Conservation (phyloP, 1,139 yeast genomes). For the Suzukiozyma palmioleophila region DNA sequence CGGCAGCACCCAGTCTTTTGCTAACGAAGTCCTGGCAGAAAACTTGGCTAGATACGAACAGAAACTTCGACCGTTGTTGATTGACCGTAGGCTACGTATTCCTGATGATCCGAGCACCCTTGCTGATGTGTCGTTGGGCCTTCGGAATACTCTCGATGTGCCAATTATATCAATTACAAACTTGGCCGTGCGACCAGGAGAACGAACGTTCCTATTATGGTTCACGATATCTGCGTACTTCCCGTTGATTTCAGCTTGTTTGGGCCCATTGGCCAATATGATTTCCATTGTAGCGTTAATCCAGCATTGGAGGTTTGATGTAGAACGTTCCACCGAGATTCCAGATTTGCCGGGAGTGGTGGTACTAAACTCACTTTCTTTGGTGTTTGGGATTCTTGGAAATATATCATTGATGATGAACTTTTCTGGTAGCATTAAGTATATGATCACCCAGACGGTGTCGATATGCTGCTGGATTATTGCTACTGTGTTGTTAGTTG, state of each 20-base stretch:
- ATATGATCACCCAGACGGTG: constrained; percentile 53
- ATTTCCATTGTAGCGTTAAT: constrained; percentile 68
- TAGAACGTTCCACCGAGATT: constrained; percentile 17
- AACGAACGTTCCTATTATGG: constrained; percentile 49
- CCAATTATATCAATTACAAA: constrained; percentile 29
- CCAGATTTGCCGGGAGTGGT: constrained; percentile 39
- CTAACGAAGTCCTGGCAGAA: background rate
- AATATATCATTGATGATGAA: constrained; percentile 64
- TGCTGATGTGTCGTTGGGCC: constrained; percentile 14
- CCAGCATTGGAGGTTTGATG: constrained; percentile 56
- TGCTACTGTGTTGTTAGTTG: constrained; percentile 50
- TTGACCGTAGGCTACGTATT: constrained; percentile 5
- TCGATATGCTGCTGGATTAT: constrained; percentile 61
- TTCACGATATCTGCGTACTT: constrained; percentile 58
- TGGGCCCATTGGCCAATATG: constrained; percentile 76
- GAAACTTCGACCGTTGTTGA: constrained; percentile 6
- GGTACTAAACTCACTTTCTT: constrained; percentile 55
- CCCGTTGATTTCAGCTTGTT: constrained; percentile 70
- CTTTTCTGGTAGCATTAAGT: constrained; percentile 55
- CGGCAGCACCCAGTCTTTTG: background rate
- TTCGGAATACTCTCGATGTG: constrained; percentile 25
- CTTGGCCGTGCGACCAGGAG: constrained; percentile 43
- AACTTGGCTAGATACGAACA: constrained; percentile 4
- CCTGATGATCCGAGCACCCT: background rate
- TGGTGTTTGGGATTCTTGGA: constrained; percentile 60